A percentile compares a stretch with the other conserved stretches of the same genome.
These are phyloP conservation scores for Prunella vulgaris DNA, from an alignment of 257 asterid species.

Conservation along the genomic window DNA sequence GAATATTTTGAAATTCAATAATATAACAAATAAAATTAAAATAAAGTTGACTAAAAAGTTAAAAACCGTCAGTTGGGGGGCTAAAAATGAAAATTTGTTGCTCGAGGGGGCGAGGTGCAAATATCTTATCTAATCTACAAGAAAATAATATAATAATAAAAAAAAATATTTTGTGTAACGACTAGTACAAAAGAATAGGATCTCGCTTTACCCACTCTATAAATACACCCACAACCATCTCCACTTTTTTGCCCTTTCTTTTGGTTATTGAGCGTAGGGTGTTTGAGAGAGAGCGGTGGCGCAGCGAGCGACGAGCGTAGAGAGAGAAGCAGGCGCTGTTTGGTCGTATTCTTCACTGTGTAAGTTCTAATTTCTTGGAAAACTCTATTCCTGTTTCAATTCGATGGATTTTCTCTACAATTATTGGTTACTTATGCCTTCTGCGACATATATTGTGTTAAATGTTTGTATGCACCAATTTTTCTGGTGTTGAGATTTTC, in stretches of 20 bases:
- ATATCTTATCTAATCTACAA: neutral
- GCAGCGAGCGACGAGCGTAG: conserved; percentile 4
- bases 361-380: conserved; percentile 26
- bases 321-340: conserved; percentile 26
- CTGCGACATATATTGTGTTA: neutral
- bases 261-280: conserved; percentile 22
- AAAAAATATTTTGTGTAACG: conserved; percentile 13
- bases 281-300: conserved; percentile 14
- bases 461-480: conserved; percentile 14
- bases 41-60: neutral
- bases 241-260: conserved; percentile 18
- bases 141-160: neutral
- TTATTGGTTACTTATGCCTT: neutral
- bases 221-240: conserved; percentile 38
- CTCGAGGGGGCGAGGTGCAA: conserved; percentile 20
- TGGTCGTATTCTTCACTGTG: conserved; percentile 28
- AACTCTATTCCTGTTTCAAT: neutral
- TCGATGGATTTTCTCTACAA: neutral
- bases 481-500: neutral
- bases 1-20: neutral
- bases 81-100: neutral
- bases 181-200: conserved; percentile 45
- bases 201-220: conserved; percentile 43
- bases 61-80: neutral
- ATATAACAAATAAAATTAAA: neutral